Evolutionary conservation across 306 rosid genomes (phyloP).

Genomic region (Trichosanthes cucumerina): DNA sequence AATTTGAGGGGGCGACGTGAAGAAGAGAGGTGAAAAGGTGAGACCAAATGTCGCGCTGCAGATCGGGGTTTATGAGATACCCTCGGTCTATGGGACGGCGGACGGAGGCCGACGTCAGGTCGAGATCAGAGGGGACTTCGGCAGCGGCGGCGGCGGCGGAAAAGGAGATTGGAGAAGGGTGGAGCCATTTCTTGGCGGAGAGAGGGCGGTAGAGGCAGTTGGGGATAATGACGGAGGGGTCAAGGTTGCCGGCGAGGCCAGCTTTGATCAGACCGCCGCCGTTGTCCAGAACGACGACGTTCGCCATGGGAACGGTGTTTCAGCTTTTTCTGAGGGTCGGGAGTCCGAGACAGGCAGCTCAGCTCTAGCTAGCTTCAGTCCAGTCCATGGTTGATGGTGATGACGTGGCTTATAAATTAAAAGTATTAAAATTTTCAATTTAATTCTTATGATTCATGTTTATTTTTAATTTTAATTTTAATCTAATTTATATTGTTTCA

Average conservation of each 20-base stretch:
- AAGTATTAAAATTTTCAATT: no score
- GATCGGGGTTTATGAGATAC: slow-evolving; percentile 79
- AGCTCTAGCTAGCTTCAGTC: background rate
- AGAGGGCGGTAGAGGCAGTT: slow-evolving; percentile 67
- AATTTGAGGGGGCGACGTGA: slow-evolving; percentile 42
- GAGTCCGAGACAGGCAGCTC: background rate
- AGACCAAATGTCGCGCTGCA: slow-evolving; percentile 91
- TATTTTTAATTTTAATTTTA: no score
- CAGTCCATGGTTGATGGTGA: background rate
- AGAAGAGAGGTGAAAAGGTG: slow-evolving; percentile 65
- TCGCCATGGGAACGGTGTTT: slow-evolving; percentile 1
- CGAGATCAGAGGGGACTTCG: slow-evolving; percentile 21
- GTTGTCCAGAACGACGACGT: slow-evolving; percentile 78
- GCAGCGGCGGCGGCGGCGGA: slow-evolving; percentile 5
- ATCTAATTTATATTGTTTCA: no score
- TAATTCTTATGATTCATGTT: no score
- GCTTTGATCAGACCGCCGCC: slow-evolving; percentile 91
- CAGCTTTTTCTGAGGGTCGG: background rate
- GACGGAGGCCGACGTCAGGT: slow-evolving; percentile 85
- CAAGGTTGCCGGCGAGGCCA: slow-evolving; percentile 68
- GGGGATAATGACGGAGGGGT: slow-evolving; percentile 56
- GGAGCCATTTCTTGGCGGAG: slow-evolving; percentile 79
- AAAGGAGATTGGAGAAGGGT: slow-evolving; percentile 36
- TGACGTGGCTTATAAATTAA: background rate
- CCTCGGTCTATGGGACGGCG: slow-evolving; percentile 93